Evolutionary conservation across 2,329 filamentous ascomycete species (phyloP), one percentile per base, ranked within the genome.

Genomic region (Alternaria brassicicola): DNA sequence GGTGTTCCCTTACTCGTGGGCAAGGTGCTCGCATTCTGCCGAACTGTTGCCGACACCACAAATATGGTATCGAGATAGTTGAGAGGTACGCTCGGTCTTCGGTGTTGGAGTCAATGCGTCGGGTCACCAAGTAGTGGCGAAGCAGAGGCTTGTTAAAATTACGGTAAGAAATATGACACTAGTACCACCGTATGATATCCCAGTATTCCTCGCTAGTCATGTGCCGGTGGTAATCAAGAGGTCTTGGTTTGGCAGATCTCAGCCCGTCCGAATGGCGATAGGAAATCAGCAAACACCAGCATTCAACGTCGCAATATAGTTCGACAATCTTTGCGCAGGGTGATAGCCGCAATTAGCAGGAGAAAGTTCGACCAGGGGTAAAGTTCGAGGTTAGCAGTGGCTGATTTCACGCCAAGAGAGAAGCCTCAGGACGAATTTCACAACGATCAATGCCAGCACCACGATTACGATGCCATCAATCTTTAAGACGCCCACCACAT

Each of bases 331-430:
- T 31, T 23, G 48, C 36, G 36, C 36, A 30, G 48, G 25, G 9
- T 42, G 17, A 19, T 51, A 51, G 26, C 48, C 36, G 19, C 15
- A 51, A 51, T 15, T 41, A 42, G 48, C 36, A 51, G 48, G 48
- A 42, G 48, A 51, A 9, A n/a, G 13, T n/a, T 47, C 13, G 26
- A 10, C 28, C 19, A 33, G 15, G 35, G 31, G 4, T 25, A 26
- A 31, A 31, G 30, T 31, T 31, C 12, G 2, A 31, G 30, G 19
- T 26, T 47, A 33, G 43, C 43, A 30, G 42, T 21, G 8, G 28
- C 43, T 46, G 43, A 21, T 46, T 13, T 23, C 3, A 5, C 28
- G 43, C 43, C 25, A 47, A 17, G 12, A 47, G 1, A 35, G 4
- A 17, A 33, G 19, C 19, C 43, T 35, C 30, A 30, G 43, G 25